phyloP scores from a whole-genome alignment of 352 stramenopile genomes.

The Phytophthora pseudosyringae region DNA sequence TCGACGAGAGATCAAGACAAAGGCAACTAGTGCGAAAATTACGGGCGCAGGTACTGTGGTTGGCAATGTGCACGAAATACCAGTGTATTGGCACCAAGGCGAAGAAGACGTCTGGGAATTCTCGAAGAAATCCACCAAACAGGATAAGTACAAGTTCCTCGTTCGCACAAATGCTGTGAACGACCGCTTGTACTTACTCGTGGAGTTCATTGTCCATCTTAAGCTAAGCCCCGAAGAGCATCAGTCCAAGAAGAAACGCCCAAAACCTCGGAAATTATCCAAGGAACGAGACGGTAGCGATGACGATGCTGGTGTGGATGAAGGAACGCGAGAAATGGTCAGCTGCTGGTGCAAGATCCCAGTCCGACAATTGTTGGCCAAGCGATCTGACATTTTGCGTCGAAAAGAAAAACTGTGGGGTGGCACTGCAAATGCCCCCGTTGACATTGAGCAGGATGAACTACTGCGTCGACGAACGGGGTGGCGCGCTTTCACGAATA shows the following conservation, averaged over 20 bases:
- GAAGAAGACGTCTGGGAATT: slow-evolving; percentile 88
- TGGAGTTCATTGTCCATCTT: slow-evolving; percentile 81
- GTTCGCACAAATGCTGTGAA: slow-evolving; percentile 76
- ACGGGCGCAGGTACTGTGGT: slow-evolving; percentile 50
- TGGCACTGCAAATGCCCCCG: slow-evolving; percentile 62
- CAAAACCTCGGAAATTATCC: slow-evolving; percentile 16
- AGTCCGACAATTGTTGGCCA: slow-evolving; percentile 54
- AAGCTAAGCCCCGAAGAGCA: slow-evolving; percentile 40
- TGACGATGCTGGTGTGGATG: slow-evolving; percentile 15
- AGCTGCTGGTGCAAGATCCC: slow-evolving; percentile 85
- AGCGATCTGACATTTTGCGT: slow-evolving; percentile 53
- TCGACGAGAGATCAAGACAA: slow-evolving; percentile 10
- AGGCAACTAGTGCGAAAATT: slow-evolving; percentile 2
- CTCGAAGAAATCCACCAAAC: slow-evolving; percentile 75
- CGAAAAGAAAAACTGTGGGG: slow-evolving; percentile 68
- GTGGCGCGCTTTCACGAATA: slow-evolving; percentile 75
- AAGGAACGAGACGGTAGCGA: slow-evolving; percentile 13
- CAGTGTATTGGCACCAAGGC: slow-evolving; percentile 68
- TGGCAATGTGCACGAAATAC: slow-evolving; percentile 81
- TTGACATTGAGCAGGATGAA: slow-evolving; percentile 81
- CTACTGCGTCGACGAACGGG: slow-evolving; percentile 68
- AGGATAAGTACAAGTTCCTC: slow-evolving; percentile 86
- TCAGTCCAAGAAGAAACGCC: slow-evolving; percentile 23
- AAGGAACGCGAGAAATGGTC: slow-evolving; percentile 64
- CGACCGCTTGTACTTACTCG: slow-evolving; percentile 66